These are phyloP conservation scores for Pichia inconspicua DNA, from an alignment of 1,139 yeast species.

Conservation along the genomic window DNA sequence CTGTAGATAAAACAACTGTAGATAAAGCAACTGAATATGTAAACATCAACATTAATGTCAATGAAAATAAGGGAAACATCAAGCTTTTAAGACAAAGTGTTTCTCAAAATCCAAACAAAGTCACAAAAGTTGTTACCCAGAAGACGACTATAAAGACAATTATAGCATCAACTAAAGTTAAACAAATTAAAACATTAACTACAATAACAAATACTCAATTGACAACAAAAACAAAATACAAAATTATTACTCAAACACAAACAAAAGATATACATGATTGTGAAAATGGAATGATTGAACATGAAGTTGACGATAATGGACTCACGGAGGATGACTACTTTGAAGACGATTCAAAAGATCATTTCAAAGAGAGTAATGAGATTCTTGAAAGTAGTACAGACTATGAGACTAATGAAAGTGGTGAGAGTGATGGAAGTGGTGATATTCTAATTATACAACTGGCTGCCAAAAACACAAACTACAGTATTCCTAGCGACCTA, in stretches of 20 bases:
- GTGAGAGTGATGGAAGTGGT: background rate
- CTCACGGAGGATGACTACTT: background rate
- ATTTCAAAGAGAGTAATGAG: background rate
- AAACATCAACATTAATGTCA: slow-evolving; percentile 1
- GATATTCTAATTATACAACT: background rate
- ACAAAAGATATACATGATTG: background rate
- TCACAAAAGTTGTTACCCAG: too few species aligned
- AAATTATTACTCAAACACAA: background rate
- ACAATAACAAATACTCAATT: background rate
- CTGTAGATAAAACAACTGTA: background rate
- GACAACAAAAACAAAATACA: background rate
- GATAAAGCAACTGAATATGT: background rate
- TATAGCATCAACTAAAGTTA: background rate
- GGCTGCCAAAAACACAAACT: background rate
- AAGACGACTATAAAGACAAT: background rate
- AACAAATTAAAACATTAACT: background rate
- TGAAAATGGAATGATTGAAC: background rate
- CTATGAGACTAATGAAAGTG: background rate
- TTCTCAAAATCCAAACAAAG: too few species aligned
- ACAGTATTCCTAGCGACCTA: background rate
- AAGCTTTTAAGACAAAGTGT: background rate
- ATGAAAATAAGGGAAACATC: slow-evolving; percentile 1
- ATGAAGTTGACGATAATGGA: background rate
- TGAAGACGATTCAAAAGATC: background rate
- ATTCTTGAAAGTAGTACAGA: background rate